Percentiles rank a stretch among this genome's conserved stretches.
Evolutionary conservation across 164 flowering plant genomes (phyloP).

Genomic region (Vitis labrusca): DNA sequence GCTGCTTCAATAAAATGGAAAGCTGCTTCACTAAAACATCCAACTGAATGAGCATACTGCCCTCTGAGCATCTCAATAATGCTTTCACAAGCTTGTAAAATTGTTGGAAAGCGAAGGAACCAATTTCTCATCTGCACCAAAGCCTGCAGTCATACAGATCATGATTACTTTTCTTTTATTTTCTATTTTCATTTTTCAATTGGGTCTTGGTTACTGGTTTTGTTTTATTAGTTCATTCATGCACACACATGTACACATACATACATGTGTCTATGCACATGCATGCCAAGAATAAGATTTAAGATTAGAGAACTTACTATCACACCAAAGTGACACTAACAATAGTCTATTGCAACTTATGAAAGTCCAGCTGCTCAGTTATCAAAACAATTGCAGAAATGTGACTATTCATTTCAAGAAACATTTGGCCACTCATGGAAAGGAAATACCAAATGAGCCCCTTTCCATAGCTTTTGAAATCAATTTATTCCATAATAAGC

Average conservation of each 20-base stretch:
- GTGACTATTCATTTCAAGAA: neutral
- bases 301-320: neutral
- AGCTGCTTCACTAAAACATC: constrained; percentile 83
- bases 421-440: neutral
- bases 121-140: constrained; percentile 86
- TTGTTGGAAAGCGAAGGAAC: constrained; percentile 85
- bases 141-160: constrained; percentile 50
- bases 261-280: neutral
- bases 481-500: neutral
- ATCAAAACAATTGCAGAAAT: neutral
- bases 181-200: no score
- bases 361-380: neutral
- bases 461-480: neutral
- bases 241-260: no score
- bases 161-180: neutral
- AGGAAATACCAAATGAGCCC: neutral
- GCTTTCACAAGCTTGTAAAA: constrained; percentile 80
- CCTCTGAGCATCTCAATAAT: constrained; percentile 93
- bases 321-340: neutral
- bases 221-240: no score
- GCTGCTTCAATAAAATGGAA: constrained; percentile 90
- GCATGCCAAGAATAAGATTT: neutral
- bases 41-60: constrained; percentile 91
- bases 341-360: neutral
- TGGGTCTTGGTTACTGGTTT: no score